Percentiles rank a stretch among this genome's conserved stretches.
phyloP scores from a whole-genome alignment of 495 filamentous ascomycete genomes.

The Staphylotrichum tortipilum region DNA sequence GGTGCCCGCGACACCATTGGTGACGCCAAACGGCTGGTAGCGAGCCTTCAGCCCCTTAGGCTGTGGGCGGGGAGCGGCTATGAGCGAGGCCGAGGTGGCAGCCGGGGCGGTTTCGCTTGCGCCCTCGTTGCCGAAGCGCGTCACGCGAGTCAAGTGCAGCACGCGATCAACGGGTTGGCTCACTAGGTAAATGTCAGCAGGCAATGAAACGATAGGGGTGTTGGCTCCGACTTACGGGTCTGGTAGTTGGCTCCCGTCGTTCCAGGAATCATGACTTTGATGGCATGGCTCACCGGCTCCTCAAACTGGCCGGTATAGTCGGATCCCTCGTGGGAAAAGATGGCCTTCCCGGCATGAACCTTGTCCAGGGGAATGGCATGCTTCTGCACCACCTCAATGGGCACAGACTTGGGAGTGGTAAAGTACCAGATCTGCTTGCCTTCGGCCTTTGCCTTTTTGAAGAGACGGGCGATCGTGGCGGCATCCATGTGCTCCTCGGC shows the following conservation, averaged over 20 bases:
- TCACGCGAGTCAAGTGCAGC: slow-evolving; percentile 36
- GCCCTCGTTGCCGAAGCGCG: slow-evolving; percentile 28
- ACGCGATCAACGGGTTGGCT: slow-evolving; percentile 32
- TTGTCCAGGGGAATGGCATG: slow-evolving; percentile 35
- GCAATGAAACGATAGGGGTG: not conserved
- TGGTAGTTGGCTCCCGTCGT: slow-evolving; percentile 34
- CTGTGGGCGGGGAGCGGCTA: slow-evolving; percentile 31
- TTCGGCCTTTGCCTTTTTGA: slow-evolving; percentile 35
- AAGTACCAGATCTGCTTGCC: slow-evolving; percentile 48
- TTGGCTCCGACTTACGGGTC: slow-evolving; percentile 22
- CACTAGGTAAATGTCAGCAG: slow-evolving; percentile 19
- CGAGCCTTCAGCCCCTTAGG: slow-evolving; percentile 37
- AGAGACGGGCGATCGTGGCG: slow-evolving; percentile 29
- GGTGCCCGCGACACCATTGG: slow-evolving; percentile 10
- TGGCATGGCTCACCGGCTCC: slow-evolving; percentile 26
- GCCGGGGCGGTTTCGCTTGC: slow-evolving; percentile 14
- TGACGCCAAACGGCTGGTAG: slow-evolving; percentile 36
- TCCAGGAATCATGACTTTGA: slow-evolving; percentile 38
- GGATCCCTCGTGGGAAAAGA: slow-evolving; percentile 34
- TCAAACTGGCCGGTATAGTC: slow-evolving; percentile 33
- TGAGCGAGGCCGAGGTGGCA: slow-evolving; percentile 15
- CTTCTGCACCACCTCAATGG: slow-evolving; percentile 40
- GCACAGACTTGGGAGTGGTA: slow-evolving; percentile 39
- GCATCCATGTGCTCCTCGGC: slow-evolving; percentile 26
- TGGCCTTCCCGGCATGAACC: slow-evolving; percentile 25